These are phyloP conservation scores for Santalum album DNA, from an alignment of 164 flowering plant species.

Conservation along the genomic window DNA sequence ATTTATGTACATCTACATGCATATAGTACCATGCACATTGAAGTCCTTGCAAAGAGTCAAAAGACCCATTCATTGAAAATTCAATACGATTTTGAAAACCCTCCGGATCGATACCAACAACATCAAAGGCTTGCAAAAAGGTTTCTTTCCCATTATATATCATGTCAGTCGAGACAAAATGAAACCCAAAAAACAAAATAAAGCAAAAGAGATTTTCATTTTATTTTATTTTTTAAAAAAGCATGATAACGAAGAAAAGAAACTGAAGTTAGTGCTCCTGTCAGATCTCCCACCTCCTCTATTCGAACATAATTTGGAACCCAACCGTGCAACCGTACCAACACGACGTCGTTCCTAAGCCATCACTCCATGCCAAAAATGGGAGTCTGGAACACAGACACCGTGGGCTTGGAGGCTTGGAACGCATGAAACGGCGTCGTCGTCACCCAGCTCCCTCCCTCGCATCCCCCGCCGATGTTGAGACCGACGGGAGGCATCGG, in stretches of 20 bases:
- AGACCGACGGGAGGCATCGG: constrained; percentile 20
- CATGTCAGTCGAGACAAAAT: too few relatives aligned
- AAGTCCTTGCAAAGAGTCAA: too few relatives aligned
- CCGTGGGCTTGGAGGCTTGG: constrained; percentile 41
- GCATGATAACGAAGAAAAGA: neutral
- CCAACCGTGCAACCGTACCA: neutral
- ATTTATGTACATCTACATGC: too few relatives aligned
- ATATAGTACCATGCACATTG: too few relatives aligned
- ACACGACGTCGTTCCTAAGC: neutral
- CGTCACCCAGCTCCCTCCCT: constrained; percentile 20
- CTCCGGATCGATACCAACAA: too few relatives aligned
- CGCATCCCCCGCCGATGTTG: constrained; percentile 15
- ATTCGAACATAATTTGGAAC: neutral
- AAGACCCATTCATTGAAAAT: too few relatives aligned
- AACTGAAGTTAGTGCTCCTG: neutral
- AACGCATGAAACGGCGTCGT: constrained; percentile 27
- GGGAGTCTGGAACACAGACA: constrained; percentile 62
- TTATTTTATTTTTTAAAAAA: neutral
- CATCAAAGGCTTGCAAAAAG: too few relatives aligned
- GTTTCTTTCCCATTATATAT: too few relatives aligned
- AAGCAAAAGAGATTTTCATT: too few relatives aligned
- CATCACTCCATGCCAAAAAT: constrained; percentile 66
- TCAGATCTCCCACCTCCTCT: too few relatives aligned
- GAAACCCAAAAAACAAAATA: too few relatives aligned
- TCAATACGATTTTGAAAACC: too few relatives aligned